Evolutionary conservation across 2,329 filamentous ascomycete species (phyloP).

Genomic region (Monosporascus sp.): DNA sequence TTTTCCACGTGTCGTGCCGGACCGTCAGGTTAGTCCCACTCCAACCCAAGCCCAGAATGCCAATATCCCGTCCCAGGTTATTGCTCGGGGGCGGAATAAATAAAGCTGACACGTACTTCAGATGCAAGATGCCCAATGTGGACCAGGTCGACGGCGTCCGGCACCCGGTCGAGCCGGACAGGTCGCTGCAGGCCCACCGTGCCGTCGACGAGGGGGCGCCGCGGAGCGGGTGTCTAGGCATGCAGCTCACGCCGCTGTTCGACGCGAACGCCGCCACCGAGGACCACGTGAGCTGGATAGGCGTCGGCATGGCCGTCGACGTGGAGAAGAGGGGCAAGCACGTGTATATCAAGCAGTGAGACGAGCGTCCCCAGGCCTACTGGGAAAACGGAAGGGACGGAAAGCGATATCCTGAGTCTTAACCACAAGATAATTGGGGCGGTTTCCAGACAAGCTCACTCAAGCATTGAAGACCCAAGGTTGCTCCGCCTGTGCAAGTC

Average conservation of each 20-base stretch:
- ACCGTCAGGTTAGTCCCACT: slow-evolving; percentile 50
- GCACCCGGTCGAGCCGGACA: slow-evolving; percentile 52
- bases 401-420: too few species aligned
- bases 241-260: slow-evolving; percentile 59
- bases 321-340: slow-evolving; percentile 44
- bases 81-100: too few species aligned
- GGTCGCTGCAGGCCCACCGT: slow-evolving; percentile 51
- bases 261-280: slow-evolving; percentile 20
- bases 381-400: too few species aligned
- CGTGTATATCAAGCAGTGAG: slow-evolving; percentile 32
- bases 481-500: too few species aligned
- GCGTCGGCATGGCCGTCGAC: slow-evolving; percentile 51
- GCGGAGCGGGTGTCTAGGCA: slow-evolving; percentile 53
- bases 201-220: slow-evolving; percentile 57
- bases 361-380: not conserved
- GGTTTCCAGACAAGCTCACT: too few species aligned
- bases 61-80: too few species aligned
- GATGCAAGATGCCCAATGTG: slow-evolving; percentile 67
- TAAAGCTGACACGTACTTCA: slow-evolving; percentile 12
- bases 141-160: slow-evolving; percentile 55
- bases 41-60: not conserved
- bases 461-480: too few species aligned
- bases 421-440: too few species aligned
- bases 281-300: slow-evolving; percentile 37
- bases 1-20: slow-evolving; percentile 56